Evolutionary conservation across 495 filamentous ascomycete species (phyloP).

Genomic region (Lindgomyces ingoldianus): DNA sequence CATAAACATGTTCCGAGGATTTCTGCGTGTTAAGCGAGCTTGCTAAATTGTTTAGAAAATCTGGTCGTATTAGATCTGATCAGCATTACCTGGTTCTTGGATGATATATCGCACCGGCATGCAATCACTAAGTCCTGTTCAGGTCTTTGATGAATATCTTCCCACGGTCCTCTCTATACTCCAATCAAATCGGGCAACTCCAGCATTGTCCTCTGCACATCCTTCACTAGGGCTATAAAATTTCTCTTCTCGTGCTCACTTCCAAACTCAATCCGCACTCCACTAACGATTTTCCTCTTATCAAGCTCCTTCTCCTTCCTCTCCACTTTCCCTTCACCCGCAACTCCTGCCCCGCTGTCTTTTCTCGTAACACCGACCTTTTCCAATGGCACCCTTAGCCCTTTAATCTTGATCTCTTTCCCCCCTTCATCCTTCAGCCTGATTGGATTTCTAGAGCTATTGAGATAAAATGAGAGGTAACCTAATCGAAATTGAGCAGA

Average conservation of each 20-base stretch:
- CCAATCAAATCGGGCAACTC: slow-evolving; percentile 40
- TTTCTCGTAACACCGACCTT: slow-evolving; percentile 11
- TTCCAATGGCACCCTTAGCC: slow-evolving; percentile 41
- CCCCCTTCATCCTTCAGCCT: slow-evolving; percentile 41
- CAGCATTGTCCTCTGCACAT: slow-evolving; percentile 38
- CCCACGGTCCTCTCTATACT: not conserved
- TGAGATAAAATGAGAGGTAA: slow-evolving; percentile 46
- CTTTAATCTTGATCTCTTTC: slow-evolving; percentile 42
- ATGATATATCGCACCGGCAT: not conserved
- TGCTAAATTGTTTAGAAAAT: not conserved
- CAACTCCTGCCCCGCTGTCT: slow-evolving; percentile 18
- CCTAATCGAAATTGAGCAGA: slow-evolving; percentile 43
- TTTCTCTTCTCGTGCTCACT: slow-evolving; percentile 41
- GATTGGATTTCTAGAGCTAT: slow-evolving; percentile 35
- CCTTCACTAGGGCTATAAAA: slow-evolving; percentile 38
- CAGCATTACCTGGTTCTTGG: not conserved
- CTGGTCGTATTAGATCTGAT: too few relatives aligned
- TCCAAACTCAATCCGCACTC: slow-evolving; percentile 43
- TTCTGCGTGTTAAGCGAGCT: not conserved
- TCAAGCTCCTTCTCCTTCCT: slow-evolving; percentile 10
- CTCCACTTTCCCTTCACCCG: not conserved
- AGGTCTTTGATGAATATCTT: not conserved
- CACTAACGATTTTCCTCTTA: slow-evolving; percentile 32
- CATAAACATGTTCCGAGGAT: not conserved
- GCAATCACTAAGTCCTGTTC: not conserved